These are phyloP conservation scores for Penicillium riverlandense DNA, from an alignment of 495 filamentous ascomycete species.

Conservation along the genomic window DNA sequence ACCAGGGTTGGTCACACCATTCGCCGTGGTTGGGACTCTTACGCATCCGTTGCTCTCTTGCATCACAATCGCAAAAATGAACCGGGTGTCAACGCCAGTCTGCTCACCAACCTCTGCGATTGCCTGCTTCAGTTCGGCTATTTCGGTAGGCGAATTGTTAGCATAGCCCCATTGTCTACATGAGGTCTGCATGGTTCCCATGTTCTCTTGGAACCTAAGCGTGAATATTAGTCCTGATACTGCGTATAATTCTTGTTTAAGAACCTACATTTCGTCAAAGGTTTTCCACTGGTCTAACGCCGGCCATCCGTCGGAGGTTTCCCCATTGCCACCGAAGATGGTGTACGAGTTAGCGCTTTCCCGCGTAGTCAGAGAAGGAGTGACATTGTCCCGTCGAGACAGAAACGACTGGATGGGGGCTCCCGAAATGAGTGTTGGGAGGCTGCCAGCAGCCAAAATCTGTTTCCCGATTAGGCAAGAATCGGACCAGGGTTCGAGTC, in stretches of 20 bases:
- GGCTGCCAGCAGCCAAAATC: conserved; percentile 27
- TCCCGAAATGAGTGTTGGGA: conserved; percentile 21
- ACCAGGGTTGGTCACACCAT: conserved; percentile 44
- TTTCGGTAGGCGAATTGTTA: conserved; percentile 37
- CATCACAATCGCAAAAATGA: conserved; percentile 51
- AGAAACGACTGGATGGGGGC: conserved; percentile 15
- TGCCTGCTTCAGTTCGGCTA: conserved; percentile 24
- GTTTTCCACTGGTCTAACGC: conserved; percentile 6
- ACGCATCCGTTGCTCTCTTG: conserved; percentile 56
- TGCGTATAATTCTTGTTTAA: no score
- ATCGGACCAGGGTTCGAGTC: no score
- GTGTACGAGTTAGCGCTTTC: conserved; percentile 8
- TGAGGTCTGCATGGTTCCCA: conserved; percentile 28
- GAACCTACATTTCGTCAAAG: conserved; percentile 13
- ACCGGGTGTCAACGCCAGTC: conserved; percentile 42
- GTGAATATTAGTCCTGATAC: background rate
- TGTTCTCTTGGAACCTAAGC: conserved; percentile 35
- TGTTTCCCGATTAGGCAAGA: background rate
- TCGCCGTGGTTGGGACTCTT: conserved; percentile 39
- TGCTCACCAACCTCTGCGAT: conserved; percentile 30
- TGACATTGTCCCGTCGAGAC: conserved; percentile 9
- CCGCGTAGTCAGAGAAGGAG: conserved; percentile 12
- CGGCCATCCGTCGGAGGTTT: conserved; percentile 16
- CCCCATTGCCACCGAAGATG: conserved; percentile 16
- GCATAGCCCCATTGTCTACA: conserved; percentile 31